These are phyloP conservation scores for Plasmodium reichenowi DNA, from an alignment of 169 alveolate genomes.

Conservation along the genomic window DNA sequence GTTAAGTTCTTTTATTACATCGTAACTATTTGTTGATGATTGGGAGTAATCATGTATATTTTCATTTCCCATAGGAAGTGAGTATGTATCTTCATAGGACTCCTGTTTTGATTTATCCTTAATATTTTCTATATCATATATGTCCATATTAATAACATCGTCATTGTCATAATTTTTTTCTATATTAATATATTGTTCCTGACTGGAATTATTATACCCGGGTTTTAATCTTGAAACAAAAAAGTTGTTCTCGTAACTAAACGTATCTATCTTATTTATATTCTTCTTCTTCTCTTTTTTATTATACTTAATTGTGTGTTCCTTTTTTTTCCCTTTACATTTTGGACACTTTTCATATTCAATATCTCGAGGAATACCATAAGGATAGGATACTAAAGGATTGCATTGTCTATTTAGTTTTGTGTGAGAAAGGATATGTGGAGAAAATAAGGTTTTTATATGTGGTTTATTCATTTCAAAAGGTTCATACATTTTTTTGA, in stretches of 20 bases:
- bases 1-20: neutral
- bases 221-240: conserved; percentile 22
- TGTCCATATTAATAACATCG: neutral
- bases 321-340: conserved; percentile 53
- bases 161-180: neutral
- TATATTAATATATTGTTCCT: neutral
- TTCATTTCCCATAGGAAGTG: neutral
- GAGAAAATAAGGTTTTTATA: conserved; percentile 13
- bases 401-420: conserved; percentile 59
- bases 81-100: conserved; percentile 17
- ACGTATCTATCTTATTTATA: neutral
- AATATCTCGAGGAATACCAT: conserved; percentile 59
- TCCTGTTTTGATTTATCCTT: neutral
- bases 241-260: neutral
- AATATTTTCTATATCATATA: conserved; percentile 5
- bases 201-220: neutral
- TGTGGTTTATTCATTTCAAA: conserved; percentile 2
- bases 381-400: conserved; percentile 72
- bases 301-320: neutral
- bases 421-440: conserved; percentile 15
- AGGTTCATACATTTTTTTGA: conserved; percentile 36
- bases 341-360: conserved; percentile 63
- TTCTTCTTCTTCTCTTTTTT: conserved; percentile 9
- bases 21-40: neutral
- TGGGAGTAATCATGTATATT: neutral